A percentile compares a stretch with the other conserved stretches of the same genome.
phyloP scores from a whole-genome alignment of 2,329 filamentous ascomycete species.

The Dactylellina cionopaga region DNA sequence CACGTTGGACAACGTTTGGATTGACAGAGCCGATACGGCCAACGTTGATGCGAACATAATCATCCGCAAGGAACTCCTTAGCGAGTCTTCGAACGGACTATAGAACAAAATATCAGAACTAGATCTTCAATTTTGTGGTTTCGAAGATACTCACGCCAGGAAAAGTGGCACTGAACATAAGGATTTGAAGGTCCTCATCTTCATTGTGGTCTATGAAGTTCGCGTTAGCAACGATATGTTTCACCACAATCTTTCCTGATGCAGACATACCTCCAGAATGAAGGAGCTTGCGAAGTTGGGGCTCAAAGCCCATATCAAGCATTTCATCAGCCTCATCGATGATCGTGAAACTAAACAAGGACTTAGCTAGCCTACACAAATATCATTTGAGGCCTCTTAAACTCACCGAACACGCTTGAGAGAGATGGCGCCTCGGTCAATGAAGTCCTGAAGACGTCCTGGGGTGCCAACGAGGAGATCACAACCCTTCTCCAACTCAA shows the following conservation, averaged over 20 bases:
- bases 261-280: constrained; percentile 76
- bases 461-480: constrained; percentile 89
- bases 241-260: neutral
- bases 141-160: constrained; percentile 68
- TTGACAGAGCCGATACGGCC: constrained; percentile 87
- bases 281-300: constrained; percentile 79
- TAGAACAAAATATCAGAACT: neutral
- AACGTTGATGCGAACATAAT: constrained; percentile 82
- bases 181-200: constrained; percentile 73
- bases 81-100: constrained; percentile 75
- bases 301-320: constrained; percentile 80
- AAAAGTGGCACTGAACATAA: constrained; percentile 97
- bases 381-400: constrained; percentile 8
- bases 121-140: neutral
- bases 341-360: constrained; percentile 68
- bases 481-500: constrained; percentile 82
- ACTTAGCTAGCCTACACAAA: constrained; percentile 7
- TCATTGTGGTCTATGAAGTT: constrained; percentile 74
- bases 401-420: constrained; percentile 80
- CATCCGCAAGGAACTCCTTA: constrained; percentile 75
- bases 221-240: neutral
- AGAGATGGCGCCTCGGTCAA: constrained; percentile 76
- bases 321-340: constrained; percentile 97
- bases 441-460: constrained; percentile 85
- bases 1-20: constrained; percentile 79